Evolutionary conservation across 257 asterid genomes (phyloP), one percentile per base, ranked within the genome.

Genomic region (Cordia subcordata): DNA sequence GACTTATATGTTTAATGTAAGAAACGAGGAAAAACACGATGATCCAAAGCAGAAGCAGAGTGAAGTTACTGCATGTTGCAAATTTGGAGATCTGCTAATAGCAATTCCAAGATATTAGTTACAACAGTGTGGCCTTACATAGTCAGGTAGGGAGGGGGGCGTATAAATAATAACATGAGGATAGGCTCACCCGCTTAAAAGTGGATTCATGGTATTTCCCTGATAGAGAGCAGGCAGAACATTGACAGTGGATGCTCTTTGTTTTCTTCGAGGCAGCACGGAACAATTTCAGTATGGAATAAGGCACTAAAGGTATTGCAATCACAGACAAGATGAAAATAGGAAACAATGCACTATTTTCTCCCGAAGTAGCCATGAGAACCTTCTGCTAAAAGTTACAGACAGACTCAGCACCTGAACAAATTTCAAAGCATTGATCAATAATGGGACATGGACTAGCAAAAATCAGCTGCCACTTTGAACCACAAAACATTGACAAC

Each of bases 241-340:
- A 88, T 52, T 63, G 87, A 58, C 99, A 92, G 67, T 86, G 86
- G 82, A 77, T 82, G 63, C 67, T 78, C 80, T 70, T 81, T 22
- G 71, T 74, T 76, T 82, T 81, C 83, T 79, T 77, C 15, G 96
- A 69, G 71, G 78, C 71, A 58, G 86, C 94, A 57, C 80, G 94
- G 56, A 81, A 64, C 49, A 88, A 71, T 76, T 82, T 92, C 68
- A 78, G 70, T 40, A 92, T 74, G 3, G 99, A 88, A 71, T 84
- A 92, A 39, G 96, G 99, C 49, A 92, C 85, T 63, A 92, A 78
- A 60, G 96, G 94, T 79, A 92, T 64, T 22, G 95, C 96, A 20
- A 92, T 72, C 63, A 88, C 80, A 3, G 99, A 79, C 71, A 92
- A 52, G 49, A 92, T 80, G 72, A 92, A 92, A 71, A 88, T 84